Evolutionary conservation across 2,329 filamentous ascomycete species (phyloP).

Genomic region (Apiospora arundinis): DNA sequence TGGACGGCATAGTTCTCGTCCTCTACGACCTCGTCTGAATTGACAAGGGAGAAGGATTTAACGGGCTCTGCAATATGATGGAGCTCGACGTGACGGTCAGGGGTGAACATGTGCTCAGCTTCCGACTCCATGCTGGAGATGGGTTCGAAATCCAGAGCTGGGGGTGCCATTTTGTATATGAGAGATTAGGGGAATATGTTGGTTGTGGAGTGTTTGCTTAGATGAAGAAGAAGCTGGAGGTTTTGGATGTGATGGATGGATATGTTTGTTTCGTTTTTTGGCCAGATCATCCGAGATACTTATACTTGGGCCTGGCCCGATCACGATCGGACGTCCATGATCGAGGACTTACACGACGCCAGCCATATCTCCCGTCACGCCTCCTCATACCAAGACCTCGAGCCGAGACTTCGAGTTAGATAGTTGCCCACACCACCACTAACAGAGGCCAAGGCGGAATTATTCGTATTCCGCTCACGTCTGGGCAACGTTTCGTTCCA

Average conservation of each 20-base stretch:
- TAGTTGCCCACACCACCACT: background rate
- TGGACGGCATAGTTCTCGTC: background rate
- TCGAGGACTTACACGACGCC: background rate
- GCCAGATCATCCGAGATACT: background rate
- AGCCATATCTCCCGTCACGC: background rate
- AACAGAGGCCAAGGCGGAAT: slow-evolving; percentile 3
- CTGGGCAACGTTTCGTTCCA: background rate
- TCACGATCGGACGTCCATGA: background rate
- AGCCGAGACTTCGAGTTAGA: background rate
- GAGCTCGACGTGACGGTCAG: background rate
- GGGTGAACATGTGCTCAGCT: background rate
- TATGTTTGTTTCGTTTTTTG: background rate
- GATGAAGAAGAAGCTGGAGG: background rate
- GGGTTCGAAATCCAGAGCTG: background rate
- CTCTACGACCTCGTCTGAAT: background rate
- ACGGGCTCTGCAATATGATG: background rate
- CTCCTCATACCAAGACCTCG: background rate
- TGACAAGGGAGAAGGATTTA: background rate
- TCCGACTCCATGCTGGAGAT: background rate
- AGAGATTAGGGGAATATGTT: background rate
- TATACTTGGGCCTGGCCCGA: background rate
- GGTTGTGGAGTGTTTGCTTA: background rate
- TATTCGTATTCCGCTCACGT: background rate
- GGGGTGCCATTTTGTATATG: background rate
- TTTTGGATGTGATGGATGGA: slow-evolving; percentile 1